phyloP scores from a whole-genome alignment of 108 stramenopile species.

The Skeletonema grethae region DNA sequence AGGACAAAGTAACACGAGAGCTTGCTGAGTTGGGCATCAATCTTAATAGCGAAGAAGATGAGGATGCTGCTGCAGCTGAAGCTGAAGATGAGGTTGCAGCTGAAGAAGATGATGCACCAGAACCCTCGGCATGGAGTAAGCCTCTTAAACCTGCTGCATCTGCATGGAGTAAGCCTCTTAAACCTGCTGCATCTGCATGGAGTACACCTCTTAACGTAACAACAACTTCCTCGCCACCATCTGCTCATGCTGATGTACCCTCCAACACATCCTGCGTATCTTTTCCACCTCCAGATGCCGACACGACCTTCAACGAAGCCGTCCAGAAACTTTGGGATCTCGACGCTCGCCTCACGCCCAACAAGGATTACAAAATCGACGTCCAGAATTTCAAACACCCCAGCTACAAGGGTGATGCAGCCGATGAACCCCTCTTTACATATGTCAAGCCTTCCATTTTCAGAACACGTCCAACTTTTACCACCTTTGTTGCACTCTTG shows the following conservation, averaged over 20 bases:
- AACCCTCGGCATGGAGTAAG: too few relatives aligned
- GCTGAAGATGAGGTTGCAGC: background rate
- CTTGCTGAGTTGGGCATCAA: background rate
- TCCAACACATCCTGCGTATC: slow-evolving; percentile 7
- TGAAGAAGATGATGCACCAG: background rate
- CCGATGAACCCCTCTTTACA: slow-evolving; percentile 81
- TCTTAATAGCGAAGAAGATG: background rate
- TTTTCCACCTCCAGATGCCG: slow-evolving; percentile 22
- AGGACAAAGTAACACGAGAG: background rate
- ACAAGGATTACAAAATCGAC: slow-evolving; percentile 78
- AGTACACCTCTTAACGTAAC: background rate
- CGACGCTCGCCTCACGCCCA: slow-evolving; percentile 76
- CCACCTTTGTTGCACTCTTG: slow-evolving; percentile 72
- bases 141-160: too few relatives aligned
- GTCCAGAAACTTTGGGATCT: slow-evolving; percentile 89
- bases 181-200: background rate
- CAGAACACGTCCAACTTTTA: slow-evolving; percentile 75
- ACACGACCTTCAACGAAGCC: slow-evolving; percentile 47
- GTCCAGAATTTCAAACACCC: slow-evolving; percentile 89
- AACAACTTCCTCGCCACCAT: background rate
- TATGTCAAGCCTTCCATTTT: slow-evolving; percentile 53
- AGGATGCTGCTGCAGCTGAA: background rate
- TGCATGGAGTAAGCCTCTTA: too few relatives aligned
- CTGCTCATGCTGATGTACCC: background rate
- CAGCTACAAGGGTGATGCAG: slow-evolving; percentile 76